Base-by-base conservation (phyloP, 352 stramenopile species). In the Phytophthora sansomeana region DNA sequence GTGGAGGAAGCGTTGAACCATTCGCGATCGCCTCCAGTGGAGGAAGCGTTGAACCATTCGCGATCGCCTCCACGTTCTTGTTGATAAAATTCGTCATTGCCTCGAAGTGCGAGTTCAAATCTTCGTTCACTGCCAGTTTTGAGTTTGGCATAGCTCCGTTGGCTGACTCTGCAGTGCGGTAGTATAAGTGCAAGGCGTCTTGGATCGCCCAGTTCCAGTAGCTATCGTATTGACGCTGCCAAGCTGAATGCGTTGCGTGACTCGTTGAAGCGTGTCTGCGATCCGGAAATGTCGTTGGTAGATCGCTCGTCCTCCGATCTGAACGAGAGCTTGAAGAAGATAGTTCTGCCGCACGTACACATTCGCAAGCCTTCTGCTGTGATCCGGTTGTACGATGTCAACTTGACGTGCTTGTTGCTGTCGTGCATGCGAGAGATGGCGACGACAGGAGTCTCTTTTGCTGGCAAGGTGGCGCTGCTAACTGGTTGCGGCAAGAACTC, bases 371-470 rank as follows among this genome's bases (percentile, higher is more conserved):
- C 75, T 10, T 91, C 85, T 11, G 70, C 84, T 35, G 79, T 87
- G 1, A 87, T 92, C 52, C 87, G 85, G 36, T 63, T 96, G 46
- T 90, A 92, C 50, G 87, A 97, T 62, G 85, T 93, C 14, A 78
- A 91, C 52, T 79, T 86, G 36, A 95, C 89, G 14, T 90, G 85
- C 43, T 67, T 85, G 72, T 62, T 96, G 49, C 72, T 97, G 21
- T 77, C 80, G 28, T 91, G 83, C 66, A 93, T 97, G 86, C 83
- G 81, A 24, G 87, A 96, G 53, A 94, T 96, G 79, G 89, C 89
- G 1, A 83, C 83, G 6, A 78, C 74, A 14, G 89, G 89, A 47
- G 79, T 95, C 24, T 94, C 81, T 11, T 97, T 97, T 61, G 81
- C 58, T 8, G 86, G 83, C 41, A 95, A 96, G 74, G 85, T 93